Evolutionary conservation across 345 rosid species (phyloP).

Genomic region (Eucalyptus pauciflora): DNA sequence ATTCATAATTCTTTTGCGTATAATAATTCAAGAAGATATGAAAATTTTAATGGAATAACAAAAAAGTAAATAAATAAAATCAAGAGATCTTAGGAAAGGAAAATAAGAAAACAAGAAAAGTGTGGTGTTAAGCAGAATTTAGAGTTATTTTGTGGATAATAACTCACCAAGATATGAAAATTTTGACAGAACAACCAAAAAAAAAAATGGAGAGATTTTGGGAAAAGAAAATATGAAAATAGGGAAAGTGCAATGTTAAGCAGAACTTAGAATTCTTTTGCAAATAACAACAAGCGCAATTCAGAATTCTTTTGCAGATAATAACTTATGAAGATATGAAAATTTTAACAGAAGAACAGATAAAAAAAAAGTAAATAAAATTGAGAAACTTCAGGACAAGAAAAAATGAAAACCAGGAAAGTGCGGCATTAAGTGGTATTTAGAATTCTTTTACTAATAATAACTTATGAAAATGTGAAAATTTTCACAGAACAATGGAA

Average conservation of each 20-base stretch:
- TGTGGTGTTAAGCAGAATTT: no score
- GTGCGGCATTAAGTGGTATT: not conserved
- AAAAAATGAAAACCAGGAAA: accelerated
- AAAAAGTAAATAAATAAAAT: no score
- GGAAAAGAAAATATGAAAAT: not conserved
- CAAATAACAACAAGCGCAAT: no score
- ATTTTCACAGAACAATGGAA: not conserved
- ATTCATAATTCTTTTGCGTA: not conserved
- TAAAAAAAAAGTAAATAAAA: no score
- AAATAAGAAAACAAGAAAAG: accelerated
- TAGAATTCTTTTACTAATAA: not conserved
- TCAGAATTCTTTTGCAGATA: not conserved
- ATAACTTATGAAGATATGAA: no score
- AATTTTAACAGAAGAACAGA: no score
- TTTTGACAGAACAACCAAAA: no score
- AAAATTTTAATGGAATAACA: no score
- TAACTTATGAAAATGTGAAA: not conserved
- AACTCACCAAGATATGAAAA: no score
- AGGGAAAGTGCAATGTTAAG: not conserved
- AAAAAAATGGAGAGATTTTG: not conserved
- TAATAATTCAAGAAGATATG: no score
- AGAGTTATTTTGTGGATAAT: not conserved
- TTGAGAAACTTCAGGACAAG: accelerated
- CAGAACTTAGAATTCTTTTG: no score
- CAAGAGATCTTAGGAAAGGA: not conserved